A percentile compares a stretch with the other conserved stretches of the same genome.
Evolutionary conservation across 371 early-diverging fungal genomes (phyloP).

Genomic region (Mortierella sp.): DNA sequence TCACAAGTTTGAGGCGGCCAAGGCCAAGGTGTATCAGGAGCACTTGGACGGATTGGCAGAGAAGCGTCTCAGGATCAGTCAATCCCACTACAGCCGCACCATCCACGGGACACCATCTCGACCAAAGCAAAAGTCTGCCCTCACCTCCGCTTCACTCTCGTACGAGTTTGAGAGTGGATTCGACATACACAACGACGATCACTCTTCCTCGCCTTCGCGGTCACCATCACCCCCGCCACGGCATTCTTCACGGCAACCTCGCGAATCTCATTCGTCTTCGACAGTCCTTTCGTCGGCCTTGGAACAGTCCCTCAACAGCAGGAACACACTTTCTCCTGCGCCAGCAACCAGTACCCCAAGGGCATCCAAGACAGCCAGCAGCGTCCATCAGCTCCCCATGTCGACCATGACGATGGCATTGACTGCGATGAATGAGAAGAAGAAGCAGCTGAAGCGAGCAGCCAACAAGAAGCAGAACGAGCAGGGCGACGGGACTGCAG

Average conservation of each 20-base stretch:
- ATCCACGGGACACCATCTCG: constrained; percentile 4
- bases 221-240: constrained; percentile 29
- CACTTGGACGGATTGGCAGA: constrained; percentile 26
- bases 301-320: constrained; percentile 1
- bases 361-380: constrained; percentile 1
- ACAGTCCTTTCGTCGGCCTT: neutral
- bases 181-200: constrained; percentile 11
- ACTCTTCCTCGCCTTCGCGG: constrained; percentile 16
- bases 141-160: neutral
- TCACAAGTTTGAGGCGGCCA: constrained; percentile 32
- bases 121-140: constrained; percentile 1
- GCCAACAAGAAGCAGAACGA: constrained; percentile 27
- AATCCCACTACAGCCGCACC: constrained; percentile 6
- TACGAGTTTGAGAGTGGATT: constrained; percentile 46
- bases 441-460: constrained; percentile 37
- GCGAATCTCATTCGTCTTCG: neutral
- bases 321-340: neutral
- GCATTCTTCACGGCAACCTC: neutral
- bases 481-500: constrained; percentile 12
- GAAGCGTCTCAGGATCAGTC: constrained; percentile 32
- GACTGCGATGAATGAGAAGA: constrained; percentile 53
- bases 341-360: neutral
- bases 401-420: constrained; percentile 57
- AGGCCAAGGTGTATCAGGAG: constrained; percentile 26
- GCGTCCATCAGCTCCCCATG: constrained; percentile 37